Conservation (phyloP, 2,329 filamentous ascomycete genomes). For the Fusarium annulatum region DNA sequence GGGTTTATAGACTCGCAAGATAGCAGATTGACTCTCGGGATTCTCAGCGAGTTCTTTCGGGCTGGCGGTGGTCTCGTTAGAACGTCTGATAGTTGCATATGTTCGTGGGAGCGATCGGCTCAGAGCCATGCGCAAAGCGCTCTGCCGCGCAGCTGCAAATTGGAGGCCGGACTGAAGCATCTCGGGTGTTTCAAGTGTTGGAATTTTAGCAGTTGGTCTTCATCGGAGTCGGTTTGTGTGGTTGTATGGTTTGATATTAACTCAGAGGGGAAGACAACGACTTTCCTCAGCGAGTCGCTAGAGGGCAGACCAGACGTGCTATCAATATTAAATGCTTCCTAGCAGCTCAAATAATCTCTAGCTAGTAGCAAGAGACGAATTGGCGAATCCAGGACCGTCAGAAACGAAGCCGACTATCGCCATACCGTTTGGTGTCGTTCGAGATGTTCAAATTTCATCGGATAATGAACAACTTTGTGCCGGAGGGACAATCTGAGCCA, state of each 20-base stretch:
- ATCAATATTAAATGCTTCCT: conserved; percentile 10
- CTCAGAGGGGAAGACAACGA: conserved; percentile 23
- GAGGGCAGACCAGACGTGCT: conserved; percentile 13
- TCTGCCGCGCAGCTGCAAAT: conserved; percentile 45
- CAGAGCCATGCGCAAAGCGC: conserved; percentile 46
- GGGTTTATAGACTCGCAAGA: conserved; percentile 89
- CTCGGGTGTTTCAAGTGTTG: neutral
- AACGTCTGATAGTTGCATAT: conserved; percentile 46
- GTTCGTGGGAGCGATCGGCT: conserved; percentile 43
- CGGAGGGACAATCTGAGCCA: conserved; percentile 21
- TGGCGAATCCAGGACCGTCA: conserved; percentile 23
- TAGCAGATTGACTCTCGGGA: conserved; percentile 51
- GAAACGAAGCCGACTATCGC: conserved; percentile 33
- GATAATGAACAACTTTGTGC: conserved; percentile 44
- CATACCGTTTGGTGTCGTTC: conserved; percentile 26
- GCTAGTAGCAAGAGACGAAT: conserved; percentile 6
- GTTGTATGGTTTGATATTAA: conserved; percentile 26
- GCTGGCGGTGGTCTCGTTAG: conserved; percentile 34
- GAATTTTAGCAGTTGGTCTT: conserved; percentile 8
- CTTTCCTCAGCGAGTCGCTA: conserved; percentile 17
- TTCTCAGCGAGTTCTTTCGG: conserved; percentile 44
- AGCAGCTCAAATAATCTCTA: conserved; percentile 14
- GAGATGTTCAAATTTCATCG: conserved; percentile 45
- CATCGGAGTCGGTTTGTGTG: conserved; percentile 28
- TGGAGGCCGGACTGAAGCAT: conserved; percentile 50